A percentile compares a stretch with the other conserved stretches of the same genome.
Conservation (phyloP, 768 basidiomycete genomes). For the Pulveroboletus sp. region DNA sequence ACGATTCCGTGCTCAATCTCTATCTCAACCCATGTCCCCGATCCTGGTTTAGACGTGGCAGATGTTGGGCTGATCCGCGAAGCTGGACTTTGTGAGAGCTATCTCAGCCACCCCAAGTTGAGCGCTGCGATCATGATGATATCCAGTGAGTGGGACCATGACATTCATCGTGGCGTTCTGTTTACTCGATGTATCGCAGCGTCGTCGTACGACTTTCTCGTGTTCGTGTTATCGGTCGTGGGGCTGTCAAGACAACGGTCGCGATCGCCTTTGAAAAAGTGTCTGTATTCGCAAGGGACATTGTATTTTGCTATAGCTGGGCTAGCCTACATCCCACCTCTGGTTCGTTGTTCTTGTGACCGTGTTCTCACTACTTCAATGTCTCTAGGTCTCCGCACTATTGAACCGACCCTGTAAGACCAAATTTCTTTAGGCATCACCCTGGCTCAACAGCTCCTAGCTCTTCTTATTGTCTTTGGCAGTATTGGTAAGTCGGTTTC, state of each 20-base stretch:
- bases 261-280: constrained; percentile 13
- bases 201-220: constrained; percentile 14
- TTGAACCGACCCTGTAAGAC: constrained; percentile 5
- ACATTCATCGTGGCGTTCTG: background rate
- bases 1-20: background rate
- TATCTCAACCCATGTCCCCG: background rate
- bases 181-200: constrained; percentile 9
- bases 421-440: background rate
- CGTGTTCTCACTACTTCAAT: background rate
- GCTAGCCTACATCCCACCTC: constrained; percentile 11
- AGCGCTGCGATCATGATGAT: background rate
- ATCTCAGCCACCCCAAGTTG: background rate
- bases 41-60: constrained; percentile 4
- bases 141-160: constrained; percentile 12
- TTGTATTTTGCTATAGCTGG: constrained; percentile 13
- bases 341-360: constrained; percentile 1
- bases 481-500: constrained; percentile 1
- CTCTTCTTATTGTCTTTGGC: background rate
- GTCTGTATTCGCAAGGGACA: constrained; percentile 17
- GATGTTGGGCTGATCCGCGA: background rate
- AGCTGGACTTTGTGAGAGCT: background rate
- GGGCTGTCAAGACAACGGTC: constrained; percentile 12
- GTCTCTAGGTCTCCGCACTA: constrained; percentile 6
- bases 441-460: background rate
- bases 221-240: constrained; percentile 15